Evolutionary conservation across 2,329 filamentous ascomycete species (phyloP).

Genomic region (Paecilomyces fulvus): DNA sequence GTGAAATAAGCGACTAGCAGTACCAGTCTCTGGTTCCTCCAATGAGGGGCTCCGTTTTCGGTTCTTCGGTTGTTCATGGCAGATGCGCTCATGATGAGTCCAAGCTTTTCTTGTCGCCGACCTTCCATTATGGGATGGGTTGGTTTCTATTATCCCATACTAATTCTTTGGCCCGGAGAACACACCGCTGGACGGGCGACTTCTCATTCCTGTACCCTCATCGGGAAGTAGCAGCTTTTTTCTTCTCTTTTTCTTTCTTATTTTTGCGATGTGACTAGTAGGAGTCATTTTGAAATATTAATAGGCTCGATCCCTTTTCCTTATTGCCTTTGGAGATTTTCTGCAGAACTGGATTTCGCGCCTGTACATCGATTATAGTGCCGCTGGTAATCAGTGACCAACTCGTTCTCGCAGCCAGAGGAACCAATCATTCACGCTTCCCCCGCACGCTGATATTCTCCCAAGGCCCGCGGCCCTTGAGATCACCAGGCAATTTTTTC

Average conservation of each 20-base stretch:
- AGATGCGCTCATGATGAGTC: not conserved
- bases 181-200: not conserved
- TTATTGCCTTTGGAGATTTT: not conserved
- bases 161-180: not conserved
- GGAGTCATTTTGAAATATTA: not conserved
- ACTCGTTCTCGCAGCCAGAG: not conserved
- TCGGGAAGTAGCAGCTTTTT: not conserved
- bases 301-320: not conserved
- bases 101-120: not conserved
- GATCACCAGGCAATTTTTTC: not conserved
- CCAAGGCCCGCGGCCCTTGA: not conserved
- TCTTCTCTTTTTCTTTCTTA: not conserved
- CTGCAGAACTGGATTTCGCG: not conserved
- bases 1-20: conserved; percentile 1
- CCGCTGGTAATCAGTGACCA: not conserved
- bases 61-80: not conserved
- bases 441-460: not conserved
- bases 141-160: not conserved
- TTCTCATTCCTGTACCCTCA: not conserved
- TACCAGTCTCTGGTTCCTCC: conserved; percentile 3
- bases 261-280: not conserved
- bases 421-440: not conserved
- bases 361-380: not conserved
- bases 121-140: not conserved
- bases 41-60: conserved; percentile 1